Conservation (phyloP, 75 land plant species). For the Sequoiadendron giganteum region DNA sequence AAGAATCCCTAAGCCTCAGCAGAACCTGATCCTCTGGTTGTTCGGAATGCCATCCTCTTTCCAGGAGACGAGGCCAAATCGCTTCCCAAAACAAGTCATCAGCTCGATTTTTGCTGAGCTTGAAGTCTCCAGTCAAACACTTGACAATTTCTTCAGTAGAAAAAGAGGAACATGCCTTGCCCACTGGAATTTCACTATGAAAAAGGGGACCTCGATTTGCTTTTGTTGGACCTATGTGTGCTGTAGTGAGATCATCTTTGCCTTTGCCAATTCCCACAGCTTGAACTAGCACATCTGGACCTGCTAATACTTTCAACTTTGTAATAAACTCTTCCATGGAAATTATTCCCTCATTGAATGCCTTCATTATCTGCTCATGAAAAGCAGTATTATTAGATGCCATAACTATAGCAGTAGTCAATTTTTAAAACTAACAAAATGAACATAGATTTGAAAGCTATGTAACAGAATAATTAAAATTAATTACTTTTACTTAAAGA, state of each 20-base stretch:
- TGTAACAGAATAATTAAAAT: not conserved
- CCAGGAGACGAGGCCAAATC: constrained; percentile 78
- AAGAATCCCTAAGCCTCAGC: constrained; percentile 19
- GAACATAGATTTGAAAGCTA: not conserved
- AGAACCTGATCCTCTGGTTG: constrained; percentile 31
- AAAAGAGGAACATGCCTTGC: constrained; percentile 55
- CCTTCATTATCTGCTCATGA: constrained; percentile 34
- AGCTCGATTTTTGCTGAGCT: constrained; percentile 68
- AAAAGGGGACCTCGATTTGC: constrained; percentile 7
- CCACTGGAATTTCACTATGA: constrained; percentile 43
- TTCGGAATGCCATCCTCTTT: constrained; percentile 72
- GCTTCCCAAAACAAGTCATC: constrained; percentile 85
- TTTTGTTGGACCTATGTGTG: constrained; percentile 26
- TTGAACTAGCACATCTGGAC: constrained; percentile 44
- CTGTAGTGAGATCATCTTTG: constrained; percentile 56
- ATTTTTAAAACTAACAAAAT: not conserved
- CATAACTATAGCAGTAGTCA: not conserved
- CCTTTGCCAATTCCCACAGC: constrained; percentile 59
- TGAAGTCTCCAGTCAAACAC: constrained; percentile 47
- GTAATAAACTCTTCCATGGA: constrained; percentile 56
- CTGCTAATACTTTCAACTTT: constrained; percentile 35
- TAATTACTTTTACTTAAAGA: not conserved
- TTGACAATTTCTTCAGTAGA: constrained; percentile 50
- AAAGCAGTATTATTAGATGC: not conserved
- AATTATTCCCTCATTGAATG: constrained; percentile 42